These are phyloP conservation scores for Colletotrichum orchidophilum DNA, from an alignment of 2,329 filamentous ascomycete genomes.

Conservation along the genomic window DNA sequence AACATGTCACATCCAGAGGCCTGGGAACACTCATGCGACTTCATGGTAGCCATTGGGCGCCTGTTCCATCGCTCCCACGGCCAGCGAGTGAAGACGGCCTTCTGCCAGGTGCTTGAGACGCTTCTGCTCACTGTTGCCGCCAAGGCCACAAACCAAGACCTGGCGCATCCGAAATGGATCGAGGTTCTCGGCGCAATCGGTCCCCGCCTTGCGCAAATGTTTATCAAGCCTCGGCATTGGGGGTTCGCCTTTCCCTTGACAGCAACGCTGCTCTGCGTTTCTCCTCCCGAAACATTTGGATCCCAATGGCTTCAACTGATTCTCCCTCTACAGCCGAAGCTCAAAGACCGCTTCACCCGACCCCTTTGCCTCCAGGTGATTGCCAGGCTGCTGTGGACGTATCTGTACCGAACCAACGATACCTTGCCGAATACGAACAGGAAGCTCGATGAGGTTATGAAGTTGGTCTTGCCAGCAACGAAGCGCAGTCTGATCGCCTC, in stretches of 20 bases:
- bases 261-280: slow-evolving; percentile 87
- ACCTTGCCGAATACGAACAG: slow-evolving; percentile 71
- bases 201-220: slow-evolving; percentile 82
- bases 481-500: slow-evolving; percentile 85
- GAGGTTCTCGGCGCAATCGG: slow-evolving; percentile 84
- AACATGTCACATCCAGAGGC: slow-evolving; percentile 76
- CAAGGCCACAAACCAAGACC: slow-evolving; percentile 77
- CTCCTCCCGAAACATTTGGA: slow-evolving; percentile 83
- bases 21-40: slow-evolving; percentile 90
- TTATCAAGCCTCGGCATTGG: slow-evolving; percentile 94
- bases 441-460: slow-evolving; percentile 90
- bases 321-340: slow-evolving; percentile 77
- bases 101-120: slow-evolving; percentile 90
- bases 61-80: slow-evolving; percentile 89
- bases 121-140: slow-evolving; percentile 88
- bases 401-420: slow-evolving; percentile 86
- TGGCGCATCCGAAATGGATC: slow-evolving; percentile 85
- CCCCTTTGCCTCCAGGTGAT: slow-evolving; percentile 88
- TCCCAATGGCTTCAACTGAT: slow-evolving; percentile 88
- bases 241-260: slow-evolving; percentile 86
- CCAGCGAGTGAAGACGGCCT: slow-evolving; percentile 89
- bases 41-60: slow-evolving; percentile 82
- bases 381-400: slow-evolving; percentile 92
- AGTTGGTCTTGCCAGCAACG: slow-evolving; percentile 81
- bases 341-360: slow-evolving; percentile 84